phyloP scores from a whole-genome alignment of 345 rosid genomes.

The Brassica napus region DNA sequence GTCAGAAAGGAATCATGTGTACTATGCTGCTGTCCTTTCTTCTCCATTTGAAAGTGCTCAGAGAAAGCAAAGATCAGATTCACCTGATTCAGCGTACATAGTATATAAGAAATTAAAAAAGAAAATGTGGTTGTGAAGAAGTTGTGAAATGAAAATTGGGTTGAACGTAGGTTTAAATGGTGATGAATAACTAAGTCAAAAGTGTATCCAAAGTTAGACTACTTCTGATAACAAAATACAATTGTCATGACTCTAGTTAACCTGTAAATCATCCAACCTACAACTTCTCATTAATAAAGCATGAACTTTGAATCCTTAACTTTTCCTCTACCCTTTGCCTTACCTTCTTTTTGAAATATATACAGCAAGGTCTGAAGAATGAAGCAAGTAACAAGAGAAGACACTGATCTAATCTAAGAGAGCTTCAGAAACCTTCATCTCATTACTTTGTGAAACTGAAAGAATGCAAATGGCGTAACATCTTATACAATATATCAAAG shows the following conservation, averaged over 20 bases:
- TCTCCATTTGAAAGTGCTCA: slow-evolving; percentile 48
- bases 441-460: slow-evolving; percentile 10
- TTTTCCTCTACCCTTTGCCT: not conserved
- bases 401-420: slow-evolving; percentile 21
- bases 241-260: slow-evolving; percentile 28
- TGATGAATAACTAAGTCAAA: slow-evolving; percentile 17
- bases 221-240: slow-evolving; percentile 28
- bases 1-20: slow-evolving; percentile 43
- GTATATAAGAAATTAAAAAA: not conserved
- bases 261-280: slow-evolving; percentile 22
- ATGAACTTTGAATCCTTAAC: not conserved
- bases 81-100: slow-evolving; percentile 21
- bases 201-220: slow-evolving; percentile 24
- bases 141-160: slow-evolving; percentile 39
- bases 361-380: not conserved
- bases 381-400: not conserved
- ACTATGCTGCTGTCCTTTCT: slow-evolving; percentile 38
- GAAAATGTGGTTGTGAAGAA: slow-evolving; percentile 20
- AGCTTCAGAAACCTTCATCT: slow-evolving; percentile 27
- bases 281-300: not conserved
- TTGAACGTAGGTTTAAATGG: slow-evolving; percentile 37
- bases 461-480: not conserved
- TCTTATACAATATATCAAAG: slow-evolving; percentile 8
- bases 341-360: not conserved
- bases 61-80: slow-evolving; percentile 24